Percentiles rank a stretch among this genome's conserved stretches.
Conservation (phyloP, 2,329 filamentous ascomycete genomes). For the Chaetomium sp. region DNA sequence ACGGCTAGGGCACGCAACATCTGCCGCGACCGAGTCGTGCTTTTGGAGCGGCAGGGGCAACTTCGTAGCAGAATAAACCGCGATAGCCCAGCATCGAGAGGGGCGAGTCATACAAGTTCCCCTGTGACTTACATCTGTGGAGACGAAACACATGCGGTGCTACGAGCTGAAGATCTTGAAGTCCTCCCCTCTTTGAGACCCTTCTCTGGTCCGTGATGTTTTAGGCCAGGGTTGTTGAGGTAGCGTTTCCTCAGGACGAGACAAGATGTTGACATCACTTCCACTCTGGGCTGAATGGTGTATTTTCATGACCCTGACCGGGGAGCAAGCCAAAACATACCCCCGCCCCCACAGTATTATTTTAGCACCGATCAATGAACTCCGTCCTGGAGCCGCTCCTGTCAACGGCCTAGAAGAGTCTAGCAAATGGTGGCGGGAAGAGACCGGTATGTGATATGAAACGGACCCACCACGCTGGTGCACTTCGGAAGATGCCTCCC, state of each 20-base stretch:
- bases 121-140: background rate
- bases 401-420: conserved; percentile 1
- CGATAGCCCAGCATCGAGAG: conserved; percentile 2
- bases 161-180: background rate
- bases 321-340: background rate
- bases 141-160: background rate
- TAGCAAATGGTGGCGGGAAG: background rate
- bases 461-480: conserved; percentile 25
- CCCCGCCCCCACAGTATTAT: background rate
- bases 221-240: conserved; percentile 1
- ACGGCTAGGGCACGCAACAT: conserved; percentile 16
- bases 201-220: conserved; percentile 4
- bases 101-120: background rate
- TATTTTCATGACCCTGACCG: background rate
- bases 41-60: conserved; percentile 13
- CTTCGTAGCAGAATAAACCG: background rate
- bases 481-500: conserved; percentile 15
- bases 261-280: conserved; percentile 10
- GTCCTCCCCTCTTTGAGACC: conserved; percentile 3
- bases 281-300: background rate
- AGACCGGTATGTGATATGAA: conserved; percentile 20
- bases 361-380: background rate
- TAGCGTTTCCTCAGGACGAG: conserved; percentile 6
- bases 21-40: conserved; percentile 33
- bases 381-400: background rate